Conservation (phyloP, 345 rosid species). For the Aegle marmelos region DNA sequence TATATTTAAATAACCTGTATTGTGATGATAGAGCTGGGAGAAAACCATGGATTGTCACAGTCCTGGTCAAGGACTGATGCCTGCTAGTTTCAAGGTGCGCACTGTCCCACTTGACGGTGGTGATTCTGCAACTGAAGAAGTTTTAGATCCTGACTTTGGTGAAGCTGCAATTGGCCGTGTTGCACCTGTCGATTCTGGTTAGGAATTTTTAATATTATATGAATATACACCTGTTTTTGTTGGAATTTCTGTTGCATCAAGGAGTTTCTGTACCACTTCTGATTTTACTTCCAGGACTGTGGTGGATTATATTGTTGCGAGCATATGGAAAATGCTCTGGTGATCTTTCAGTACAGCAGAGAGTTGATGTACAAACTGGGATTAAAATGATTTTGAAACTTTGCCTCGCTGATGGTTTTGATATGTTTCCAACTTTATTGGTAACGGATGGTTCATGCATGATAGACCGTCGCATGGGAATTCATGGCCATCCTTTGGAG, state of each 20-base stretch:
- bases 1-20: background rate
- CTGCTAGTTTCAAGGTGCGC: constrained; percentile 92
- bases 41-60: constrained; percentile 96
- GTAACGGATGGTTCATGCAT: constrained; percentile 98
- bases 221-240: background rate
- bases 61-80: constrained; percentile 98
- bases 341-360: constrained; percentile 79
- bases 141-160: constrained; percentile 93
- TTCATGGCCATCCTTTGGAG: constrained; percentile 95
- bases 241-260: background rate
- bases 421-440: constrained; percentile 90
- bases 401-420: constrained; percentile 96
- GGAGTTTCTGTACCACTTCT: constrained; percentile 4
- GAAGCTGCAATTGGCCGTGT: constrained; percentile 99
- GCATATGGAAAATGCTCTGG: constrained; percentile 94
- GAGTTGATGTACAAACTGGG: constrained; percentile 96
- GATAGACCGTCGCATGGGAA: constrained; percentile 99
- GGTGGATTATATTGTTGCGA: constrained; percentile 93
- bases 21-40: constrained; percentile 76
- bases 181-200: constrained; percentile 97
- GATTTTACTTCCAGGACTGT: constrained; percentile 48
- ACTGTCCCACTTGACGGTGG: constrained; percentile 82
- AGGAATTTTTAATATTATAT: background rate
- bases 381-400: constrained; percentile 84
- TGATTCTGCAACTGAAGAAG: constrained; percentile 75